These are phyloP conservation scores for Pichia inconspicua DNA, from an alignment of 1,139 yeast species.

Conservation along the genomic window DNA sequence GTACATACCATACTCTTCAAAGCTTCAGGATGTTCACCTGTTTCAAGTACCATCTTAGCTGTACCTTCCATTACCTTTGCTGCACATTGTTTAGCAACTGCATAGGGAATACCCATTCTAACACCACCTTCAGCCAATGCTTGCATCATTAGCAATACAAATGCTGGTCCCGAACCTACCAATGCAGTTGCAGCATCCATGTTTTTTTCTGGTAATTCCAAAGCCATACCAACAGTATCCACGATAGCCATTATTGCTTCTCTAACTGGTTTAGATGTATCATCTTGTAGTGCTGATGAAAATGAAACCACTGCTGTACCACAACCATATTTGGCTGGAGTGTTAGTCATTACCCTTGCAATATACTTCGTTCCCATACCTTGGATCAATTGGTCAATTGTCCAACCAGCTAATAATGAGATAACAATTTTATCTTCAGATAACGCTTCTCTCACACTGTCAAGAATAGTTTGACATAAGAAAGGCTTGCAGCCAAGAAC, in stretches of 20 bases:
- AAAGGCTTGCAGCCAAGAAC: conserved; percentile 85
- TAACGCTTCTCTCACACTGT: conserved; percentile 31
- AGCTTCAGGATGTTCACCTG: conserved; percentile 90
- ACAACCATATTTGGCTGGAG: conserved; percentile 86
- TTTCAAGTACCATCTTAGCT: conserved; percentile 78
- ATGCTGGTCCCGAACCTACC: conserved; percentile 97
- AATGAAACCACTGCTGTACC: conserved; percentile 90
- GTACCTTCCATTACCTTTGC: conserved; percentile 95
- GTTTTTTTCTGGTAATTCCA: conserved; percentile 77
- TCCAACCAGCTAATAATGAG: conserved; percentile 88
- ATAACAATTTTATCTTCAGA: conserved; percentile 49
- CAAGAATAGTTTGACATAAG: conserved; percentile 54
- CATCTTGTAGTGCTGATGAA: conserved; percentile 27
- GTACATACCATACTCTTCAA: conserved; percentile 87
- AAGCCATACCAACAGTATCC: conserved; percentile 59
- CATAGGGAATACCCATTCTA: conserved; percentile 87
- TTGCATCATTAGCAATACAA: conserved; percentile 82
- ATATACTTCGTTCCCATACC: conserved; percentile 48
- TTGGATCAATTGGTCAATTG: conserved; percentile 56
- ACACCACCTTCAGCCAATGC: conserved; percentile 92
- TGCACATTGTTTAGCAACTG: conserved; percentile 81
- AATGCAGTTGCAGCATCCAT: conserved; percentile 96
- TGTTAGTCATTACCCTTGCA: conserved; percentile 95
- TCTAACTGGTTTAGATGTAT: conserved; percentile 40
- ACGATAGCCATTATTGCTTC: conserved; percentile 51